These are phyloP conservation scores for Helichrysum umbraculigerum DNA, from an alignment of 129 eudicot genomes.

Conservation along the genomic window DNA sequence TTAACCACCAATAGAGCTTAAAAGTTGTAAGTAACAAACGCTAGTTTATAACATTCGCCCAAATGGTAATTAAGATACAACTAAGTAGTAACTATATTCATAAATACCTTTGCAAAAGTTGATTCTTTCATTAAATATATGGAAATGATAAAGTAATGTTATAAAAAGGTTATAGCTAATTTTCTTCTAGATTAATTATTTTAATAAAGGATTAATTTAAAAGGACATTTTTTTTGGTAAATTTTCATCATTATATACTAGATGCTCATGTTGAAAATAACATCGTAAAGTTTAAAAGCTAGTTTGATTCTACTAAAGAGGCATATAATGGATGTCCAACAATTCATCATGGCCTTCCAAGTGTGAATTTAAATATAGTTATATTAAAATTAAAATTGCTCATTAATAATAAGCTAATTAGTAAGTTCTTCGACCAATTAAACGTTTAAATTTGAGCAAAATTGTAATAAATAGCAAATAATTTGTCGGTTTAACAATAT, in stretches of 20 bases:
- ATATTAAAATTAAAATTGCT: not conserved
- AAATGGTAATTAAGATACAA: too few species aligned
- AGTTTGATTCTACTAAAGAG: slow-evolving; percentile 29
- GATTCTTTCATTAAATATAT: too few species aligned
- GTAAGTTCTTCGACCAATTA: not conserved
- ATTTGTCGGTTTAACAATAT: not conserved
- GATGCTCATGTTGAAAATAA: slow-evolving; percentile 27
- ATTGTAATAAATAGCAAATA: too few species aligned
- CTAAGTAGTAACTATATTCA: too few species aligned
- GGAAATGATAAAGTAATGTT: too few species aligned
- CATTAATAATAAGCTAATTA: not conserved
- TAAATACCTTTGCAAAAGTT: not conserved
- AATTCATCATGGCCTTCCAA: slow-evolving; percentile 13
- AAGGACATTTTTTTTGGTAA: not conserved
- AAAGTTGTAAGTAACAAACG: too few species aligned
- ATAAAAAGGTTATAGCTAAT: not conserved
- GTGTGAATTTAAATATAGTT: not conserved
- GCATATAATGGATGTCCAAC: slow-evolving; percentile 28
- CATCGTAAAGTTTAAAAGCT: slow-evolving; percentile 9
- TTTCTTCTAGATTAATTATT: not conserved
- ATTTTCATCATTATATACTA: slow-evolving; percentile 17
- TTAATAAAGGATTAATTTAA: not conserved
- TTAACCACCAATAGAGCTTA: too few species aligned
- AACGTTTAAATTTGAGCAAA: not conserved
- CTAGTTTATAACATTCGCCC: too few species aligned